Base-by-base conservation (phyloP, 352 stramenopile genomes). In the Phytophthora ohioensis region DNA sequence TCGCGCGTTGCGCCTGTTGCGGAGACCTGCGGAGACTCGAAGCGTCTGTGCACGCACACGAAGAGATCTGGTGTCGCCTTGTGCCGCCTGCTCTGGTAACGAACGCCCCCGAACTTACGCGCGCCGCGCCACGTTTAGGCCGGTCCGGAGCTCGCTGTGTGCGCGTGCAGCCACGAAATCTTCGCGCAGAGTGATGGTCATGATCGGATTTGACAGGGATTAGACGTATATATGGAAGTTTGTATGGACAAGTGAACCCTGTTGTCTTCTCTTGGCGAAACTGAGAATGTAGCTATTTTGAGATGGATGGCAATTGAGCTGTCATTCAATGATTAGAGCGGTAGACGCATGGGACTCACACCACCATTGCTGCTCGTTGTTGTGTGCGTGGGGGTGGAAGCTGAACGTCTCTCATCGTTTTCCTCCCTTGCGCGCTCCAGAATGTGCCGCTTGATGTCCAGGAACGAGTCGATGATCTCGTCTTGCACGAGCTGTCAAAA, bases 361-460 rank as follows among this genome's bases (percentile, higher is more conserved):
- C 67, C 57, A 17, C 69, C 60, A 17, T 57, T 66, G 59, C 64
- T 71, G 58, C 69, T 72, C 0, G 59, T 59, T n/a, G 62, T 58
- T 3, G 57, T 54, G 54, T 64, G 48, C 6, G 70, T 81, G 13
- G 70, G 60, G 3, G 73, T 80, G 9, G 64, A 75, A 6, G 27
- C 21, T 7, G 48, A 67, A 32, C 72, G 77, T 46, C 78, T 77
- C 36, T 74, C 76, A 13, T 4, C 64, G 55, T 79, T 61, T 55
- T 90, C 71, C 34, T 93, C 84, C 4, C 87, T 57, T 32, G 80
- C 82, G 36, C 85, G 76, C 66, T 93, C 80, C 34, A 93, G 71
- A 63, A 94, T 91, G 63, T 96, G 87, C 32, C 89, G 85, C 74
- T 92, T 94, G 67, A 96, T 91, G 58, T 96, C 89, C n/a, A 96